phyloP scores from a whole-genome alignment of 768 basidiomycete genomes.

The Panellus pusillus region DNA sequence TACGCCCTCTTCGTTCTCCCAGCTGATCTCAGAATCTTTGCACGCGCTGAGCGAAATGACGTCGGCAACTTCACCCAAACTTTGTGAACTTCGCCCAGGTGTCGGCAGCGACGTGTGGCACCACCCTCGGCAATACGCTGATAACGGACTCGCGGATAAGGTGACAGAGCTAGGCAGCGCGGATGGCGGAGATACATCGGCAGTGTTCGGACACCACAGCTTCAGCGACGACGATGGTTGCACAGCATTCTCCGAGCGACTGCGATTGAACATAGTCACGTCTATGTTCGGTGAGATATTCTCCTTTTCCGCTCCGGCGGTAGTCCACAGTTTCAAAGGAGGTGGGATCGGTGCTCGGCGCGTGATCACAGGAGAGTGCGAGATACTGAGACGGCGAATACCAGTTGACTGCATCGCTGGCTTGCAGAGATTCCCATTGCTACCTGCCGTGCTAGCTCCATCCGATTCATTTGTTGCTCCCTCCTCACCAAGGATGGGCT shows the following conservation, averaged over 20 bases:
- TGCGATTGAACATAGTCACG: no score
- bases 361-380: not conserved
- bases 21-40: conserved; percentile 21
- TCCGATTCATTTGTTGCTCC: no score
- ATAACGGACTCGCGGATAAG: conserved; percentile 11
- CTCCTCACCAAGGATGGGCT: not conserved
- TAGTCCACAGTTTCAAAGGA: conserved; percentile 10
- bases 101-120: not conserved
- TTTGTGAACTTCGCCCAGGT: no score
- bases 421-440: no score
- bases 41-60: conserved; percentile 18
- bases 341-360: conserved; percentile 7
- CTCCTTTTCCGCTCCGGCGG: conserved; percentile 6
- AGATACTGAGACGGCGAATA: not conserved
- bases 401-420: not conserved
- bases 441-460: no score
- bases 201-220: not conserved
- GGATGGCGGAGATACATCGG: not conserved
- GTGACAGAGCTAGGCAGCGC: not conserved
- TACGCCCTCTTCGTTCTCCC: conserved; percentile 16
- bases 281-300: not conserved
- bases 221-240: not conserved
- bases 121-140: conserved; percentile 13
- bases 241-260: no score
- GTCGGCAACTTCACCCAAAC: not conserved